A percentile compares a stretch with the other conserved stretches of the same genome.
These are phyloP conservation scores for Thelonectria discophora DNA, from an alignment of 2,329 filamentous ascomycete species.

Conservation along the genomic window DNA sequence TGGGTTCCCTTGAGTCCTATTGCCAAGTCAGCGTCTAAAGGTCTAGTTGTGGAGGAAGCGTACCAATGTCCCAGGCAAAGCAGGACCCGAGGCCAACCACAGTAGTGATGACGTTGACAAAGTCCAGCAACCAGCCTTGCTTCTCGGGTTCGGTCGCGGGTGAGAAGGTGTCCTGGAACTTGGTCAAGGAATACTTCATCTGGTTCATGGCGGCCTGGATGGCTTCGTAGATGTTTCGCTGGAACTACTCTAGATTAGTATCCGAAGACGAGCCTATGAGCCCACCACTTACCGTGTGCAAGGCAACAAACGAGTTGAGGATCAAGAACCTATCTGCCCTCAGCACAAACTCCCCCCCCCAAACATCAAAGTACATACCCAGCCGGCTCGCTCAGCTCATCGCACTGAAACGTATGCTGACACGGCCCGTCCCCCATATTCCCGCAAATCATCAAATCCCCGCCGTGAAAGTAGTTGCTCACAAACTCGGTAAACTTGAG, in stretches of 20 bases:
- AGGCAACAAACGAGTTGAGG: slow-evolving; percentile 3
- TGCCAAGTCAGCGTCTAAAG: background rate
- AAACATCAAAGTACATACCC: background rate
- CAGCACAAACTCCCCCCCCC: background rate
- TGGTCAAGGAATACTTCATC: background rate
- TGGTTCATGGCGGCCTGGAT: slow-evolving; percentile 4
- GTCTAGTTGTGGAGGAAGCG: background rate
- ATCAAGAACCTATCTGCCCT: slow-evolving; percentile 1
- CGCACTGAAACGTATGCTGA: background rate
- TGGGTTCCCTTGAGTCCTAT: background rate
- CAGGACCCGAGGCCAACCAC: background rate
- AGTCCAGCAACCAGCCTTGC: background rate
- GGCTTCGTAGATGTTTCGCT: slow-evolving; percentile 3
- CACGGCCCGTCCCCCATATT: slow-evolving; percentile 12
- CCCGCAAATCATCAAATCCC: background rate
- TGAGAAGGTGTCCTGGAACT: background rate
- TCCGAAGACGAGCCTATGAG: background rate
- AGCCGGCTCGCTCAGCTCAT: background rate
- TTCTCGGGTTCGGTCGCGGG: background rate
- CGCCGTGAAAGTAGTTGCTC: background rate
- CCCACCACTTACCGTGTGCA: background rate
- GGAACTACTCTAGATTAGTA: background rate
- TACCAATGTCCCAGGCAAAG: slow-evolving; percentile 2
- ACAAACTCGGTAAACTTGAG: slow-evolving; percentile 1
- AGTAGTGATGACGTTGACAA: background rate